Percentiles rank a stretch among this genome's conserved stretches.
Evolutionary conservation across 805 yeast species (phyloP).

Genomic region (Yamadazyma paraphyllophila): DNA sequence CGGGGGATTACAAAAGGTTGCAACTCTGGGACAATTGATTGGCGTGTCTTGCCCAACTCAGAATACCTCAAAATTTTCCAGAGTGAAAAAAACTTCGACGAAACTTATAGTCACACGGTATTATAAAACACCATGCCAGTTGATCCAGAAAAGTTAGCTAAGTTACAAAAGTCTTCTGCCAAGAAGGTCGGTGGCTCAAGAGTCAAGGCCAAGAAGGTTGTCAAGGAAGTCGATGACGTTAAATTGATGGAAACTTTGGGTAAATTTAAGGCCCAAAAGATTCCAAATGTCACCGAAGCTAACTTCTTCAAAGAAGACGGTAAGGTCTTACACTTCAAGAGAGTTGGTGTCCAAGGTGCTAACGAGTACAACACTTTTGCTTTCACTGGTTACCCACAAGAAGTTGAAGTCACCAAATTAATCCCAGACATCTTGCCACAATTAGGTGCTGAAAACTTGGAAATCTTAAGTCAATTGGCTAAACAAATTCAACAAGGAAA

Average conservation of each 20-base stretch:
- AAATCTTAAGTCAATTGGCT: constrained; percentile 84
- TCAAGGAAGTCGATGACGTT: constrained; percentile 81
- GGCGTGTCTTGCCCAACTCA: not conserved
- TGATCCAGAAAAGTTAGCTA: constrained; percentile 93
- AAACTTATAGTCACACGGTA: constrained; percentile 17
- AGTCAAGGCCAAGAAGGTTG: constrained; percentile 83
- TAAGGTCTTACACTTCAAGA: constrained; percentile 90
- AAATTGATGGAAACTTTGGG: constrained; percentile 85
- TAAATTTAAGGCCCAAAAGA: constrained; percentile 84
- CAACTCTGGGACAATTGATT: not conserved
- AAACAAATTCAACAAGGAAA: constrained; percentile 74
- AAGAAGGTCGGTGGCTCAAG: constrained; percentile 82
- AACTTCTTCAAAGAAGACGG: constrained; percentile 98
- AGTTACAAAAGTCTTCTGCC: constrained; percentile 81
- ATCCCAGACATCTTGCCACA: constrained; percentile 93
- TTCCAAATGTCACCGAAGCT: constrained; percentile 92
- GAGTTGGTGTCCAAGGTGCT: constrained; percentile 95
- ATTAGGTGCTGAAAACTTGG: constrained; percentile 93
- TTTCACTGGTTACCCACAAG: constrained; percentile 92
- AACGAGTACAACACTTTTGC: constrained; percentile 88
- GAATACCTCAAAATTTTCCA: constrained; percentile 6
- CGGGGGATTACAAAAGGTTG: not conserved
- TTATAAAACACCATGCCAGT: constrained; percentile 57
- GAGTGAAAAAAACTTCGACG: constrained; percentile 10
- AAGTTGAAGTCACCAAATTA: constrained; percentile 87